Conservation (phyloP, 768 basidiomycete genomes). For the Pulveroboletus sp. region DNA sequence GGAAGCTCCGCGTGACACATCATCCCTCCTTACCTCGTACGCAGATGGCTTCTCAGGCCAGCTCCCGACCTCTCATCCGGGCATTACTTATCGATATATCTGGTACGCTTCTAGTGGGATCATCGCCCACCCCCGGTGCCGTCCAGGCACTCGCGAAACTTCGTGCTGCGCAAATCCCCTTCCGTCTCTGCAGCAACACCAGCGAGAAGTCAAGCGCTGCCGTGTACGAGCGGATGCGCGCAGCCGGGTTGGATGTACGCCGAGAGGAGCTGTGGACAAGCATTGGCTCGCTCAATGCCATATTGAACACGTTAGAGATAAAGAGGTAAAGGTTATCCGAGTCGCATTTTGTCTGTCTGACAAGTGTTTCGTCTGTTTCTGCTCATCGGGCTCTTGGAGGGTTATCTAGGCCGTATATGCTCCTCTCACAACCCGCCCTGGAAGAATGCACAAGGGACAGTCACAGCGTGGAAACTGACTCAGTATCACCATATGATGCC, state of each 20-base stretch:
- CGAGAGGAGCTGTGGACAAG: conserved; percentile 57
- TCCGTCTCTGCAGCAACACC: conserved; percentile 64
- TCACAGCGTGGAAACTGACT: background rate
- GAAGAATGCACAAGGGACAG: conserved; percentile 32
- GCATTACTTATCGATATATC: conserved; percentile 64
- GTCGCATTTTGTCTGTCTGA: background rate
- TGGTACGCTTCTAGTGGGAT: conserved; percentile 58
- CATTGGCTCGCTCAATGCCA: conserved; percentile 50
- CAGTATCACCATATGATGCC: conserved; percentile 38
- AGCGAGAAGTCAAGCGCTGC: conserved; percentile 55
- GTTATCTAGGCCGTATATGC: conserved; percentile 42
- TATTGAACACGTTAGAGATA: conserved; percentile 38
- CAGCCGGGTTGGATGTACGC: conserved; percentile 47
- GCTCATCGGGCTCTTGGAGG: background rate
- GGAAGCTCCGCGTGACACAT: too few relatives aligned
- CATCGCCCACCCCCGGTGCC: conserved; percentile 44
- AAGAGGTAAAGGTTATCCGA: conserved; percentile 32
- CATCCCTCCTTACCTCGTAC: too few relatives aligned
- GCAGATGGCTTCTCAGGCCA: background rate
- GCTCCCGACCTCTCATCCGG: conserved; percentile 26
- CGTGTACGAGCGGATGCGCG: conserved; percentile 39
- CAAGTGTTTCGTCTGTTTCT: background rate
- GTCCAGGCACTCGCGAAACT: conserved; percentile 27
- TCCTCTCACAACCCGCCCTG: conserved; percentile 48
- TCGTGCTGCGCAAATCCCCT: conserved; percentile 32